Percentiles rank a stretch among this genome's conserved stretches.
These are phyloP conservation scores for Erodium texanum DNA, from an alignment of 441 rosid species.

Conservation along the genomic window DNA sequence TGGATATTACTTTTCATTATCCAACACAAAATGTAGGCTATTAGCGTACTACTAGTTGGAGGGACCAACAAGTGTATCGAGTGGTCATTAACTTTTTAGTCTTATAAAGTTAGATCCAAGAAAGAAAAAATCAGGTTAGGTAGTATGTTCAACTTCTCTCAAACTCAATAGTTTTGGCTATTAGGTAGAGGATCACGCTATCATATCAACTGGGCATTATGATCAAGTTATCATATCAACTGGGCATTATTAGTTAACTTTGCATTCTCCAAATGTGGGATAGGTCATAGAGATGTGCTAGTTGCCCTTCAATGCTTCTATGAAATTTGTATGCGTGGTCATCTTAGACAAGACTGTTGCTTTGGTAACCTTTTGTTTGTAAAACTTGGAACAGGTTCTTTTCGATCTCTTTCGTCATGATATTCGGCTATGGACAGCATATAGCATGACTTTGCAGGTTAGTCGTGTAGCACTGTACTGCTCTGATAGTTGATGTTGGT, in stretches of 20 bases:
- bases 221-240: too few species aligned
- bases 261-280: neutral
- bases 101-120: too few species aligned
- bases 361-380: neutral
- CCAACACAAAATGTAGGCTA: too few species aligned
- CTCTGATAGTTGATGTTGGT: neutral
- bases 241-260: neutral
- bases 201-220: neutral
- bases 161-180: too few species aligned
- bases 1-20: too few species aligned
- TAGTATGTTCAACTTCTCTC: too few species aligned
- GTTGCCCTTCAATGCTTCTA: neutral
- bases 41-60: too few species aligned
- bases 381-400: slow-evolving; percentile 50
- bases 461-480: slow-evolving; percentile 7
- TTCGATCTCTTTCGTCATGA: slow-evolving; percentile 82
- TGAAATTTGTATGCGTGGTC: neutral
- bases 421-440: slow-evolving; percentile 80
- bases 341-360: neutral
- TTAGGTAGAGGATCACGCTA: too few species aligned
- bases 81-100: neutral
- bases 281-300: neutral
- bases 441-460: slow-evolving; percentile 80
- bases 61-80: neutral
- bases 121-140: too few species aligned